A percentile compares a stretch with the other conserved stretches of the same genome.
phyloP scores from a whole-genome alignment of 257 asterid species.

The Fraxinus cuspidata region DNA sequence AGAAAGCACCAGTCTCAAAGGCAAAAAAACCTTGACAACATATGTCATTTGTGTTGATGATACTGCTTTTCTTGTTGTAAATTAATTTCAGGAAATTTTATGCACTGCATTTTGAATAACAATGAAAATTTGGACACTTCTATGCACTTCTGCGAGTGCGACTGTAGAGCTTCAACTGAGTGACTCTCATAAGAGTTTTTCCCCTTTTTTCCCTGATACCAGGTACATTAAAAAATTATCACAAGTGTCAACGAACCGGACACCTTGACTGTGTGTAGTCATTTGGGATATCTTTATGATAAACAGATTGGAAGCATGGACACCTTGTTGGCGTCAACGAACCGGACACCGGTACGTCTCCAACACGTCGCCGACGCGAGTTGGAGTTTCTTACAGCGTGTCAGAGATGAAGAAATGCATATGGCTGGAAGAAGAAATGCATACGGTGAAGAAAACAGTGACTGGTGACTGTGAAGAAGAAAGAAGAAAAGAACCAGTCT shows the following conservation, averaged over 20 bases:
- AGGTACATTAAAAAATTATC: neutral
- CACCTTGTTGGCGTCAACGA: too few relatives aligned
- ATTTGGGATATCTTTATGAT: neutral
- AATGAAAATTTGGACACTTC: neutral
- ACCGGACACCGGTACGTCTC: too few relatives aligned
- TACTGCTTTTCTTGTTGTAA: neutral
- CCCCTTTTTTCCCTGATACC: neutral
- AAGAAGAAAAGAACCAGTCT: too few relatives aligned
- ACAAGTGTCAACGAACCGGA: too few relatives aligned
- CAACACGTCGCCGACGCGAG: too few relatives aligned
- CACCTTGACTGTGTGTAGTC: neutral
- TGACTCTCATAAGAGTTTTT: conserved; percentile 1
- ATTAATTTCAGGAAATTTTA: neutral
- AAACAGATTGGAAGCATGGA: neutral
- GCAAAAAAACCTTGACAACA: neutral
- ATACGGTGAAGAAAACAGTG: too few relatives aligned
- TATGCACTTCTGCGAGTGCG: neutral
- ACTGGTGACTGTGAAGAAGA: too few relatives aligned
- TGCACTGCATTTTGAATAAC: neutral
- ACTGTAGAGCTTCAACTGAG: neutral
- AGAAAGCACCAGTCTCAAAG: neutral
- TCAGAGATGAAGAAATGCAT: too few relatives aligned
- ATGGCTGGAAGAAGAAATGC: too few relatives aligned
- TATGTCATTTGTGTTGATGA: neutral
- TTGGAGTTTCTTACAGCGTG: too few relatives aligned